phyloP scores from a whole-genome alignment of 2,329 filamentous ascomycete genomes.

The Pochonia chlamydosporia region DNA sequence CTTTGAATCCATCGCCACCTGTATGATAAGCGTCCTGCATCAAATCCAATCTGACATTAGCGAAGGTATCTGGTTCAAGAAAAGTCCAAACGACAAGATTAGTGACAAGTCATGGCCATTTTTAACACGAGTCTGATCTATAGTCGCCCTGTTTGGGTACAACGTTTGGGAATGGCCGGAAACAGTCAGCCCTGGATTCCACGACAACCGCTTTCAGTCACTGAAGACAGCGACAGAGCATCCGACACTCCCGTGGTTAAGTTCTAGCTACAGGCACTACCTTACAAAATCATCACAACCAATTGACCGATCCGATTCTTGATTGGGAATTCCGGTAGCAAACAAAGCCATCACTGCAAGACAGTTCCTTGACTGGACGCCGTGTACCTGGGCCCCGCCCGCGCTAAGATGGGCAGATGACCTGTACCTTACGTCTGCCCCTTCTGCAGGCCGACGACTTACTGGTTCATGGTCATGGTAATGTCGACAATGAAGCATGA shows the following conservation, averaged over 20 bases:
- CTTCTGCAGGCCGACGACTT: neutral
- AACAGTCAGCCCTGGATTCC: neutral
- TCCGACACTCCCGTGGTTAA: neutral
- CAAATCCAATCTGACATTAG: too few relatives aligned
- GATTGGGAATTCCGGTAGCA: neutral
- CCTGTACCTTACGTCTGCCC: constrained; percentile 29
- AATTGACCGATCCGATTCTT: neutral
- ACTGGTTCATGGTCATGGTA: neutral
- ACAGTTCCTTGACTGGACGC: constrained; percentile 14
- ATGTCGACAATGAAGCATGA: too few relatives aligned
- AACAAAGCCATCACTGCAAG: neutral
- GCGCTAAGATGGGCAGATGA: constrained; percentile 29
- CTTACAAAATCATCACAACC: neutral
- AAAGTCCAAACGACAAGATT: too few relatives aligned
- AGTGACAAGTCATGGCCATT: too few relatives aligned
- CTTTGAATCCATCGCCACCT: too few relatives aligned
- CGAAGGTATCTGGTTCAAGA: too few relatives aligned
- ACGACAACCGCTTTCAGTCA: neutral
- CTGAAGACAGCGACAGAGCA: neutral
- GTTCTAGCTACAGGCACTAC: neutral
- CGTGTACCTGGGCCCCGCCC: constrained; percentile 27
- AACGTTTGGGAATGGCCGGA: neutral
- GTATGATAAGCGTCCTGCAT: too few relatives aligned
- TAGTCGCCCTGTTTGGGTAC: too few relatives aligned
- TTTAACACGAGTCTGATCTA: too few relatives aligned